phyloP scores from a whole-genome alignment of 2,329 filamentous ascomycete species.

The Alternaria brassicicola region DNA sequence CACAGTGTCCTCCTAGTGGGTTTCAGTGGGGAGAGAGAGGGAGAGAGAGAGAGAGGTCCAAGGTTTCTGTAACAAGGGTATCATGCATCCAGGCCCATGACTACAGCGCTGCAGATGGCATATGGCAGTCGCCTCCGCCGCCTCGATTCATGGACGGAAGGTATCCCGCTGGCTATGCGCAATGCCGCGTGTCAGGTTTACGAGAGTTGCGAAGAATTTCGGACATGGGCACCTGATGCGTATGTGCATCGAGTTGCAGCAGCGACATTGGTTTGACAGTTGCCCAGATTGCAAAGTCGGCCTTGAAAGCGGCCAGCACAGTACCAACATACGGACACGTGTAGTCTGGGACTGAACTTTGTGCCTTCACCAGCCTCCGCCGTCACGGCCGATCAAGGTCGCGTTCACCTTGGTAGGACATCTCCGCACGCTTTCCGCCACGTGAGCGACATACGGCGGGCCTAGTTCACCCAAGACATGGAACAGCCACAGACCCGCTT shows the following conservation, averaged over 20 bases:
- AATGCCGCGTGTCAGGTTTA: conserved; percentile 18
- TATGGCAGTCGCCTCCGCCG: conserved; percentile 19
- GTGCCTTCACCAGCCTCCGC: conserved; percentile 23
- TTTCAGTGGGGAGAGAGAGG: conserved; percentile 25
- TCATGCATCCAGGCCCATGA: conserved; percentile 21
- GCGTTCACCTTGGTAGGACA: conserved; percentile 7
- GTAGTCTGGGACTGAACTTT: conserved; percentile 15
- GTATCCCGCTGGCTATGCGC: conserved; percentile 26
- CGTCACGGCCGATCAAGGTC: conserved; percentile 19
- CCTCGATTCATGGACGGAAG: conserved; percentile 37
- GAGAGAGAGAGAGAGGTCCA: conserved; percentile 3
- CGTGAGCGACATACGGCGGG: conserved; percentile 39
- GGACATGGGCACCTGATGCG: conserved; percentile 11
- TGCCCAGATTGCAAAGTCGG: conserved; percentile 17
- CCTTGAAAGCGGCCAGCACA: conserved; percentile 22
- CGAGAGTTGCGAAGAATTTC: conserved; percentile 14
- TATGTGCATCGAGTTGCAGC: conserved; percentile 15
- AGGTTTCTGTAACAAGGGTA: conserved; percentile 13
- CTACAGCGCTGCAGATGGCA: conserved; percentile 21
- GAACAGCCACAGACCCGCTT: conserved; percentile 35
- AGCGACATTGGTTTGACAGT: conserved; percentile 14
- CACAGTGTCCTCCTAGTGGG: conserved; percentile 19
- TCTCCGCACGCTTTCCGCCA: conserved; percentile 32
- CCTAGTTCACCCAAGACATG: conserved; percentile 31
- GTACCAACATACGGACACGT: conserved; percentile 8